Conservation (phyloP, 75 land plant species). For the Picea sitchensis region DNA sequence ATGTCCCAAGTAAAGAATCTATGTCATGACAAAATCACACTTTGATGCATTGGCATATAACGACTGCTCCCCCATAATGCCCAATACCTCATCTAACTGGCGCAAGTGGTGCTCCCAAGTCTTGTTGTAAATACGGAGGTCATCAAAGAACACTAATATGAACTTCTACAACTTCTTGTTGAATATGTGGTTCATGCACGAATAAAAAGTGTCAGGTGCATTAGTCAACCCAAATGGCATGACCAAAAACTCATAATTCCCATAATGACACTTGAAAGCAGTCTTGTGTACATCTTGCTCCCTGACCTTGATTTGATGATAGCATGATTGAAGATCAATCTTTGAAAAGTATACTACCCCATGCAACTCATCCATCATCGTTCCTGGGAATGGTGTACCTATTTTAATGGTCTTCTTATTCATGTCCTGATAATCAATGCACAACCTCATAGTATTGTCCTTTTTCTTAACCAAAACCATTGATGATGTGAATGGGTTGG, state of each 20-base stretch:
- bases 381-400: not conserved
- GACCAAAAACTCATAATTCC: constrained; percentile 11
- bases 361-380: constrained; percentile 9
- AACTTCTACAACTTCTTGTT: not conserved
- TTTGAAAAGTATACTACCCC: constrained; percentile 1
- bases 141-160: not conserved
- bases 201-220: constrained; percentile 1
- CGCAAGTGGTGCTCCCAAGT: not conserved
- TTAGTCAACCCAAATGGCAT: constrained; percentile 6
- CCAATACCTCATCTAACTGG: not conserved
- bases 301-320: constrained; percentile 9
- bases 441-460: not conserved
- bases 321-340: constrained; percentile 2
- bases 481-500: not conserved
- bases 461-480: not conserved
- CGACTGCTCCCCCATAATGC: not conserved
- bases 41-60: not conserved
- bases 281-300: constrained; percentile 4
- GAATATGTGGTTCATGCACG: not conserved
- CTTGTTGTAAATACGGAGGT: not conserved
- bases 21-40: not conserved
- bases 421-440: not conserved
- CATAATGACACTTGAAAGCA: constrained; percentile 1
- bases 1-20: not conserved
- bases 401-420: constrained; percentile 9